Conservation (phyloP, 768 basidiomycete genomes). For the Strobilomyces confusus region DNA sequence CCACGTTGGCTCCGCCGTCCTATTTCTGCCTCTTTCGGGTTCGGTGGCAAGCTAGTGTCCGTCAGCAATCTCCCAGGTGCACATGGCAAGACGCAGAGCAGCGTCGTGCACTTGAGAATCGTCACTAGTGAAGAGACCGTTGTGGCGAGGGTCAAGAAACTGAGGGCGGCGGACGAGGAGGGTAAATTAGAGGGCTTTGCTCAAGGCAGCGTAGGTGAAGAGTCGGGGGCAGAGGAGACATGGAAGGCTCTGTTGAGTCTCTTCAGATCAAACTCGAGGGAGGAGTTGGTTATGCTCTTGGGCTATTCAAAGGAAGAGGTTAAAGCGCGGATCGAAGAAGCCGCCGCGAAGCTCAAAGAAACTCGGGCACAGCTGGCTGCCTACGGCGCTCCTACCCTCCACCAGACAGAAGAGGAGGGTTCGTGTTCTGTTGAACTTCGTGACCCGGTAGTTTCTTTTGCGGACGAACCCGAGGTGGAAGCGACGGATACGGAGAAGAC, state of each 20-base stretch:
- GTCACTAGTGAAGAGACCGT: conserved; percentile 74
- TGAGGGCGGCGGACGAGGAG: conserved; percentile 60
- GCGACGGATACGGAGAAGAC: conserved; percentile 33
- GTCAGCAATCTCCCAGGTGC: conserved; percentile 72
- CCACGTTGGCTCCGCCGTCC: conserved; percentile 95
- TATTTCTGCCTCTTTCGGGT: conserved; percentile 78
- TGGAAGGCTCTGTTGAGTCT: conserved; percentile 90
- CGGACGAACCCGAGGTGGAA: conserved; percentile 41
- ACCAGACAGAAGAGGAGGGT: conserved; percentile 37
- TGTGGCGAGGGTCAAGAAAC: conserved; percentile 65
- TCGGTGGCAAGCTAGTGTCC: conserved; percentile 82
- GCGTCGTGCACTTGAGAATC: conserved; percentile 72
- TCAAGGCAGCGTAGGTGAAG: conserved; percentile 41
- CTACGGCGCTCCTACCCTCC: conserved; percentile 27
- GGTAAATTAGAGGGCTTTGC: conserved; percentile 63
- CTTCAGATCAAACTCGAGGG: conserved; percentile 84
- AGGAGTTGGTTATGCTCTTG: conserved; percentile 84
- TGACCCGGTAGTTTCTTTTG: conserved; percentile 82
- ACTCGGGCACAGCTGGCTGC: conserved; percentile 24
- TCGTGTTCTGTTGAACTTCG: conserved; percentile 46
- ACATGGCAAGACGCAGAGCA: conserved; percentile 79
- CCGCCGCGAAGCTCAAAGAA: conserved; percentile 69
- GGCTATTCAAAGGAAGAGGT: conserved; percentile 92
- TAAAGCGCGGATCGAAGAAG: conserved; percentile 71
- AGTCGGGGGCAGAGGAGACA: conserved; percentile 43